Evolutionary conservation across 2,329 filamentous ascomycete genomes (phyloP), one percentile per base, ranked within the genome.

Genomic region (Albophoma yamanashiensis): DNA sequence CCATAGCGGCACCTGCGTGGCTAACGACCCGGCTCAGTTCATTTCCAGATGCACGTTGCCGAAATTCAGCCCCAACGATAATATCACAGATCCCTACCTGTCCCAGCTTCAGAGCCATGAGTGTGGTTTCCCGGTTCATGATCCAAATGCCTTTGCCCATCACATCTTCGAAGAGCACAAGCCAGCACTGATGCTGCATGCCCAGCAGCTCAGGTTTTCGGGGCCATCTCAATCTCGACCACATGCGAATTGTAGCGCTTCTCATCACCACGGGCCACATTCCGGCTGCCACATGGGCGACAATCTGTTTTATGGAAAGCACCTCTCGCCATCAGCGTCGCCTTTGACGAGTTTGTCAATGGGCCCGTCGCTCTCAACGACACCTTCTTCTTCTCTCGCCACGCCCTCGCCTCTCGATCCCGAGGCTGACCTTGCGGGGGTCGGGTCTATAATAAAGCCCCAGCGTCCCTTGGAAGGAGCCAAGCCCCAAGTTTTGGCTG

Each of bases 121-220:
- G 31, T 72, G 70, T 57, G 69, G 68, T 38, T 70, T 69, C 57
- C 63, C 65, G 25, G 63, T 70, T 34, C 65, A 71, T 17, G 66
- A 68, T 31, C 62, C 67, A 11, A 63, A 63, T 34, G 63, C 64
- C 45, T 71, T 69, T 62, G 66, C 68, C 11, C 63, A 67, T 39
- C 70, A 72, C 55, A 65, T 71, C n/a, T 65, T 71, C 22, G 62
- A 69, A 50, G 65, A 70, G 50, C 70, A 72, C 57, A 62, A 61
- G 38, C 57, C 62, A 36, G 59, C 63, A 14, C 53, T 64, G 4
- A 42, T 60, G 57, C 56, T 64, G 50, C 60, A 63, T 34, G 52
- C 56, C 9, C 62, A 66, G 31, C 62, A 62, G 31, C 55, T 53
- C 45, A 61, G 57, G 22, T 59, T 62, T 8, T 36, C 59, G 9